These are phyloP conservation scores for Cordyceps javanica DNA, from an alignment of 2,329 filamentous ascomycete genomes.

Conservation along the genomic window DNA sequence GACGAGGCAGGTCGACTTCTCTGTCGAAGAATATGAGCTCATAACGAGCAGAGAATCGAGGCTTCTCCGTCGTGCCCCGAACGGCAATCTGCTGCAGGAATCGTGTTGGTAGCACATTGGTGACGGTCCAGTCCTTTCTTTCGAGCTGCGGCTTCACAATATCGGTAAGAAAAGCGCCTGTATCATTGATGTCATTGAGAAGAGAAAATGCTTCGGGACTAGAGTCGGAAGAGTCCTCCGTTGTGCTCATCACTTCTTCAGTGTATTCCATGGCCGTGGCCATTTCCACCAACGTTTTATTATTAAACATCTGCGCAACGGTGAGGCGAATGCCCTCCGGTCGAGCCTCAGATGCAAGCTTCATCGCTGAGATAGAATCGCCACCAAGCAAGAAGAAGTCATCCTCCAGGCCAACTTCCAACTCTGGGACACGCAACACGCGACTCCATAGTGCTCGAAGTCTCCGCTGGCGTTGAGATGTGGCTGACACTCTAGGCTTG, in stretches of 20 bases:
- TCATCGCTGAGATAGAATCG: slow-evolving; percentile 57
- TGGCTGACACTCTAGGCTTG: slow-evolving; percentile 30
- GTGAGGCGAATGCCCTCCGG: slow-evolving; percentile 41
- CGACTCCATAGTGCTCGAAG: slow-evolving; percentile 43
- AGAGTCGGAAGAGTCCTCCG: slow-evolving; percentile 20
- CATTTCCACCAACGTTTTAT: slow-evolving; percentile 44
- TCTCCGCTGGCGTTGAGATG: slow-evolving; percentile 35
- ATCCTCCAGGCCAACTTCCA: slow-evolving; percentile 46
- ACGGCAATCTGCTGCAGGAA: slow-evolving; percentile 56
- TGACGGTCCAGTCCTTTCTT: slow-evolving; percentile 43
- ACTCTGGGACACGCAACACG: slow-evolving; percentile 37
- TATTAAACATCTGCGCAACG: slow-evolving; percentile 50
- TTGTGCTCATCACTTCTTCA: slow-evolving; percentile 12
- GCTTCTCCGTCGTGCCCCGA: slow-evolving; percentile 48
- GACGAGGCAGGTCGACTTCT: slow-evolving; percentile 39
- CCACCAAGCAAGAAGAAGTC: slow-evolving; percentile 57
- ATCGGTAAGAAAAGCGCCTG: slow-evolving; percentile 38
- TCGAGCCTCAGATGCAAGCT: slow-evolving; percentile 49
- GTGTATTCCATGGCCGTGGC: slow-evolving; percentile 40
- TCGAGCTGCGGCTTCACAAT: slow-evolving; percentile 45
- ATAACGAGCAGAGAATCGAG: slow-evolving; percentile 58
- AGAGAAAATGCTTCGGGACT: slow-evolving; percentile 43
- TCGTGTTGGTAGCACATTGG: slow-evolving; percentile 51
- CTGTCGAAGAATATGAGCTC: slow-evolving; percentile 57
- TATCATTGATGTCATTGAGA: slow-evolving; percentile 32